Conservation (phyloP, 805 yeast species). For the Candida saitoana region DNA sequence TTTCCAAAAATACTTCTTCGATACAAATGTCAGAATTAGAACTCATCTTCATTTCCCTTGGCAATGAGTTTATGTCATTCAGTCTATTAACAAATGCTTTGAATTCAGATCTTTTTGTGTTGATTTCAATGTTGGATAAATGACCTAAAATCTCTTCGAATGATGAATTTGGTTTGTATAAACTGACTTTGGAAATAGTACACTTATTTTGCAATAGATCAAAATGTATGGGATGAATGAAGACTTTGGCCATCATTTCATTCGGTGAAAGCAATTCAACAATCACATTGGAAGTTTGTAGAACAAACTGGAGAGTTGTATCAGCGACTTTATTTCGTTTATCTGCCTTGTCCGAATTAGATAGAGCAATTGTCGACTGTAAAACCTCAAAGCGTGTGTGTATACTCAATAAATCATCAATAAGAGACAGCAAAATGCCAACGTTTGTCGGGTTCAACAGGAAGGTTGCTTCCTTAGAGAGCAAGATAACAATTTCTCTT, state of each 20-base stretch:
- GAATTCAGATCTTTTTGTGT: constrained; percentile 23
- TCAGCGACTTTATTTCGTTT: background rate
- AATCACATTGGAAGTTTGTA: constrained; percentile 39
- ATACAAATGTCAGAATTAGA: constrained; percentile 14
- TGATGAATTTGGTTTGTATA: constrained; percentile 12
- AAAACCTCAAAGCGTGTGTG: background rate
- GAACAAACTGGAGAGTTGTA: constrained; percentile 20
- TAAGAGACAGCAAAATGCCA: background rate
- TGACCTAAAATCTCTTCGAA: constrained; percentile 15
- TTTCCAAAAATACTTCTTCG: constrained; percentile 11
- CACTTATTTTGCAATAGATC: constrained; percentile 31
- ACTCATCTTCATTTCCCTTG: constrained; percentile 16
- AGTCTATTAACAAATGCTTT: constrained; percentile 15
- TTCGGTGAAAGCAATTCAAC: constrained; percentile 20
- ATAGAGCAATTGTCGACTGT: background rate
- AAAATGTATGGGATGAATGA: constrained; percentile 43
- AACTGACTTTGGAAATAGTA: constrained; percentile 27
- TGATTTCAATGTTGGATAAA: constrained; percentile 23
- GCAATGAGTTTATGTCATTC: constrained; percentile 12
- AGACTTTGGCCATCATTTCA: constrained; percentile 15
- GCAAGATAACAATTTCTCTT: constrained; percentile 10
- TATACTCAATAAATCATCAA: background rate
- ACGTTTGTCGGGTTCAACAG: constrained; percentile 7
- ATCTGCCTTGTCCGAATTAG: background rate
- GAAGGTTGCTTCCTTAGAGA: constrained; percentile 10